phyloP scores from a whole-genome alignment of 768 basidiomycete genomes.

The Macrolepiota dolichaula region DNA sequence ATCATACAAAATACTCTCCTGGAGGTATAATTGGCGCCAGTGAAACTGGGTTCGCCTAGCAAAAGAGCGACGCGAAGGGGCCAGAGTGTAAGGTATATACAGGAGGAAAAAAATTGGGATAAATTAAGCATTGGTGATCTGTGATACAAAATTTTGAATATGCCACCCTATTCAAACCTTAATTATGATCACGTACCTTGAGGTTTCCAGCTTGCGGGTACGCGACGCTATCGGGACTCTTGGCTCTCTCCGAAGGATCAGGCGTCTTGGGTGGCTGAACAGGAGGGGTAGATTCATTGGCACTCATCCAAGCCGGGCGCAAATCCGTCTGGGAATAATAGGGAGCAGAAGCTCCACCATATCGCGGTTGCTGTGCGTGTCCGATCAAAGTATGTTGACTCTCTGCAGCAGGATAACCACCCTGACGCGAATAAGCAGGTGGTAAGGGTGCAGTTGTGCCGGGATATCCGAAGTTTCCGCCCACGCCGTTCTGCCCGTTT shows the following conservation, averaged over 20 bases:
- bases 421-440: neutral
- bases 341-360: neutral
- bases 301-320: neutral
- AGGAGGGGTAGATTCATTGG: neutral
- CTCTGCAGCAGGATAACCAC: neutral
- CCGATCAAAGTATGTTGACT: neutral
- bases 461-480: neutral
- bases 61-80: constrained; percentile 3
- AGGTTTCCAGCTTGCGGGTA: neutral
- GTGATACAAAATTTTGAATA: neutral
- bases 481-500: constrained; percentile 12
- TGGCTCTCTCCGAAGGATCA: neutral
- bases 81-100: constrained; percentile 5
- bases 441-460: neutral
- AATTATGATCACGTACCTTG: constrained; percentile 1
- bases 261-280: neutral
- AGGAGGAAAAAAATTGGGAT: neutral
- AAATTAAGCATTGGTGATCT: constrained; percentile 8
- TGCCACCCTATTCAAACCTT: no score
- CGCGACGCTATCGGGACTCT: neutral
- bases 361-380: neutral
- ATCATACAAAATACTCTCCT: constrained; percentile 4
- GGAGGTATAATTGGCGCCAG: constrained; percentile 7
- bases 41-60: constrained; percentile 7
- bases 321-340: neutral